phyloP scores from a whole-genome alignment of 2,329 filamentous ascomycete species.

The Botryotinia calthae region DNA sequence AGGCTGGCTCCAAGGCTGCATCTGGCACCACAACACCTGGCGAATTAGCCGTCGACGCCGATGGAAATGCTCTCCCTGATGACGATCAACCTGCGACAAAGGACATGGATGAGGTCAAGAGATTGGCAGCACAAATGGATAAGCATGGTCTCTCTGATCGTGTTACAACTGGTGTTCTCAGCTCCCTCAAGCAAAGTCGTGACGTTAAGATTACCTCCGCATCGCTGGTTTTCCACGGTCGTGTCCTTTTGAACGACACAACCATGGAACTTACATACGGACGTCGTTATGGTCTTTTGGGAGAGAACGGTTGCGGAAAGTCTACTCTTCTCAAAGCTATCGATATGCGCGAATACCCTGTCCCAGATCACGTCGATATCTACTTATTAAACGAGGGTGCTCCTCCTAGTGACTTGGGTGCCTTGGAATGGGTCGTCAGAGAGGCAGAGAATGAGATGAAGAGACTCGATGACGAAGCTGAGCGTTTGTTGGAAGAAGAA shows the following conservation, averaged over 20 bases:
- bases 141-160: conserved; percentile 94
- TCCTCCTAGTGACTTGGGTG: conserved; percentile 81
- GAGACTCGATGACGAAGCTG: conserved; percentile 81
- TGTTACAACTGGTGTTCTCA: conserved; percentile 94
- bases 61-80: conserved; percentile 53
- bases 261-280: conserved; percentile 91
- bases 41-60: conserved; percentile 64
- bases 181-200: conserved; percentile 78
- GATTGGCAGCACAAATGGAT: conserved; percentile 89
- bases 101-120: conserved; percentile 79
- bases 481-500: conserved; percentile 86
- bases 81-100: conserved; percentile 67
- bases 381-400: conserved; percentile 98
- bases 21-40: conserved; percentile 67
- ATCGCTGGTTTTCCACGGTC: conserved; percentile 95
- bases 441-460: conserved; percentile 94
- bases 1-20: conserved; percentile 64
- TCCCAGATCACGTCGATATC: conserved; percentile 95
- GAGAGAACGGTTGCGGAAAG: conserved; percentile 98
- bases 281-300: conserved; percentile 88
- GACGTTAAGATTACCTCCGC: conserved; percentile 96
- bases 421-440: conserved; percentile 93
- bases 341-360: conserved; percentile 87
- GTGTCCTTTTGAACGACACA: conserved; percentile 90
- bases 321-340: conserved; percentile 97